Evolutionary conservation across 108 stramenopile genomes (phyloP).

Genomic region (Mayamaea pseudoterrestris): DNA sequence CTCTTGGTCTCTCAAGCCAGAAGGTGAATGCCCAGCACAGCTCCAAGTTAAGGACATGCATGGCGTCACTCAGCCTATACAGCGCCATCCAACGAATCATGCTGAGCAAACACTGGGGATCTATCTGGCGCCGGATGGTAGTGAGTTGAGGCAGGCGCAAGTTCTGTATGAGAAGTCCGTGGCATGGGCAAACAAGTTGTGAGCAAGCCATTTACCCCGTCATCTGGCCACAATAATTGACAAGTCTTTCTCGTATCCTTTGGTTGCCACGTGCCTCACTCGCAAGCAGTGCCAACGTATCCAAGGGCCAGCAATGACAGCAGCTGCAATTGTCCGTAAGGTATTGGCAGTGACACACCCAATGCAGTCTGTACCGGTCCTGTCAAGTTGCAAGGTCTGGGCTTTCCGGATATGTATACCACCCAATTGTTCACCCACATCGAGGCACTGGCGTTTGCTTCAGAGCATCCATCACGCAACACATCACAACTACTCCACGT

Average conservation of each 20-base stretch:
- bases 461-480: background rate
- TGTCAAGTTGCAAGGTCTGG: background rate
- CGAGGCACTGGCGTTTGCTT: background rate
- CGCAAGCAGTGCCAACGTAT: background rate
- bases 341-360: background rate
- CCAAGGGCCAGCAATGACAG: background rate
- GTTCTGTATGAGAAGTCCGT: background rate
- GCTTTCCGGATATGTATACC: background rate
- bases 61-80: background rate
- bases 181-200: constrained; percentile 2
- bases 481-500: background rate
- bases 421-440: background rate
- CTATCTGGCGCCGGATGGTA: background rate
- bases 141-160: background rate
- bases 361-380: background rate
- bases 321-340: background rate
- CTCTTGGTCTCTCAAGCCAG: background rate
- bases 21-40: background rate
- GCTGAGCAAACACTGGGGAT: background rate
- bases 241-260: background rate
- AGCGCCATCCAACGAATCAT: background rate
- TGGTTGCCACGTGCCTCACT: background rate
- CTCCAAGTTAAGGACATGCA: background rate
- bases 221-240: constrained; percentile 2
- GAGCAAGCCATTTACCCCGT: background rate